Base-by-base conservation (phyloP, 2,329 filamentous ascomycete genomes). In the Fusarium verrucosum region DNA sequence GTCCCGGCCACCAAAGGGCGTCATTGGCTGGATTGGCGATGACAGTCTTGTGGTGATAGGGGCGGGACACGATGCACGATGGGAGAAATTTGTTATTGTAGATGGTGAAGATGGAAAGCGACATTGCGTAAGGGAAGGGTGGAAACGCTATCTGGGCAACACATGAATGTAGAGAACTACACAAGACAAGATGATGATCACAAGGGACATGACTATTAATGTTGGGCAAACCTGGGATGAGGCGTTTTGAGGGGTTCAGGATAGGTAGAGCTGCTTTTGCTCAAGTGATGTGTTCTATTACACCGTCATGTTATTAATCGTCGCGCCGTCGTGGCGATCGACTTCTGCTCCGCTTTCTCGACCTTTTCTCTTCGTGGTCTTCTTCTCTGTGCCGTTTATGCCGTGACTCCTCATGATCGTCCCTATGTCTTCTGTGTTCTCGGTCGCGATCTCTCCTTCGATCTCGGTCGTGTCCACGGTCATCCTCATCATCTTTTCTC, bases 31-130 rank as follows among this genome's bases (percentile, higher is more conserved):
- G 92, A 83, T 88, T 10, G 84, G 87, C 65, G 91, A 97, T 64
- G 81, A 87, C 20, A 91, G 85, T 16, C 79, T 97, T 11, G 79
- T 94, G 2, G 88, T 96, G 1, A 82, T 96, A 45, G 91, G 93
- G 5, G 91, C 92, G 1, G 93, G 93, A 0, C 83, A 85, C 58
- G 91, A 95, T 73, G 90, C 90, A 16, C 84, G 91, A 46, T 97
- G 94, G 92, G 93, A 97, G 79, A 93, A 90, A 61, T 97, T 96
- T 70, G 81, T 89, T 19, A 80, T 96, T 47, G 83, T 83, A n/a
- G 84, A 89, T 52, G 85, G 85, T 14, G 85, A 89, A 20, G 87
- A 91, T 62, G 91, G 91, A 10, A 87, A 85, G 66, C 83, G 88
- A 40, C 81, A 86, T 47, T 86, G 91, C 62, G 79, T 87, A 26